Evolutionary conservation across 2,329 filamentous ascomycete genomes (phyloP).

Genomic region (Ophiostoma triangulosporum): DNA sequence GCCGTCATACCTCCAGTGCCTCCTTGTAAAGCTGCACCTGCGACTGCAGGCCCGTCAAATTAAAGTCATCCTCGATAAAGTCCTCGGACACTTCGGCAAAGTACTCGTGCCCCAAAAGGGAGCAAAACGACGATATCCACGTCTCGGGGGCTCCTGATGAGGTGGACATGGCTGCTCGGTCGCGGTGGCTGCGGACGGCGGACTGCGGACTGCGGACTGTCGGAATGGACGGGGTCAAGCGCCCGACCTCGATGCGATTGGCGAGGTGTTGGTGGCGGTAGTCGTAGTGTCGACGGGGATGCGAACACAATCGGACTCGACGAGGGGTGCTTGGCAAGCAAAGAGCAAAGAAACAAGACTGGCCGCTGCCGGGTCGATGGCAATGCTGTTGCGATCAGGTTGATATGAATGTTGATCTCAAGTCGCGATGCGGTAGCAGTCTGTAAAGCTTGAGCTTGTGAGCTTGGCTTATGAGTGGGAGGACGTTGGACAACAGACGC

Average conservation of each 20-base stretch:
- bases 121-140: conserved; percentile 97
- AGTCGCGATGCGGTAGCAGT: too few relatives aligned
- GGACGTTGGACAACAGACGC: too few relatives aligned
- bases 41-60: conserved; percentile 84
- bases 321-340: too few relatives aligned
- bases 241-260: background rate
- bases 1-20: conserved; percentile 57
- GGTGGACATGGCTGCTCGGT: conserved; percentile 38
- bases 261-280: background rate
- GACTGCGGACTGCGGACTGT: background rate
- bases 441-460: too few relatives aligned
- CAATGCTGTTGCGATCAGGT: too few relatives aligned
- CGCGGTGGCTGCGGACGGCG: background rate
- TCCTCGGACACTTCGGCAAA: conserved; percentile 98
- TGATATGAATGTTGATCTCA: too few relatives aligned
- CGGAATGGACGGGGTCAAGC: background rate
- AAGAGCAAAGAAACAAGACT: too few relatives aligned
- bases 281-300: background rate
- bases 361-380: too few relatives aligned
- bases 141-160: conserved; percentile 60
- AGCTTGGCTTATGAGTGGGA: too few relatives aligned
- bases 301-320: too few relatives aligned
- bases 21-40: conserved; percentile 99
- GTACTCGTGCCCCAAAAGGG: conserved; percentile 90
- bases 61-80: conserved; percentile 99